Percentiles rank a stretch among this genome's conserved stretches.
phyloP scores from a whole-genome alignment of 1,284 basidiomycete genomes.

The Rhodotorula sp. region DNA sequence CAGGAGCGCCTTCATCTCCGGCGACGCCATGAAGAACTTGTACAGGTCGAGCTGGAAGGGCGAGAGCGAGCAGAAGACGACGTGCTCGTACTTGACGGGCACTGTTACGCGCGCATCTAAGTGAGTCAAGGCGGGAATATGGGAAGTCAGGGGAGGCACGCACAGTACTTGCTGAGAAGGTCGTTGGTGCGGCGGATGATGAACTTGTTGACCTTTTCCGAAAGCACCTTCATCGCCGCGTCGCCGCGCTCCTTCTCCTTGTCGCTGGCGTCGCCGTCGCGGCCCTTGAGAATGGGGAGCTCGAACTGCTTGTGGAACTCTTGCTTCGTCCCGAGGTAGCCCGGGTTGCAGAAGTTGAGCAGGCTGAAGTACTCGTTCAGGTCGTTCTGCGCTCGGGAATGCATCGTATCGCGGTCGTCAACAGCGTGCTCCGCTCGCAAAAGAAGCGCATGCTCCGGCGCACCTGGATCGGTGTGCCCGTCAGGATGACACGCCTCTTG shows the following conservation, averaged over 20 bases:
- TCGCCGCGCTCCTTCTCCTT: conserved; percentile 78
- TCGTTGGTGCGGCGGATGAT: conserved; percentile 98
- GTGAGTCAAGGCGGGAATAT: no score
- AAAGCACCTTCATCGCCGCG: conserved; percentile 89
- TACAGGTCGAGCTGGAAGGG: conserved; percentile 88
- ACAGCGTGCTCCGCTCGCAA: not conserved
- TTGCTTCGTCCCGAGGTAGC: conserved; percentile 85
- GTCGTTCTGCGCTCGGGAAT: conserved; percentile 69
- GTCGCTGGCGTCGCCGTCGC: conserved; percentile 87
- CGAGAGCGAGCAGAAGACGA: conserved; percentile 92
- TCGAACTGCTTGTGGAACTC: conserved; percentile 98
- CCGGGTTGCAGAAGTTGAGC: conserved; percentile 94
- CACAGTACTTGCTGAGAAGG: conserved; percentile 91
- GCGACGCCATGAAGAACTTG: conserved; percentile 88
- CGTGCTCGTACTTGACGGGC: conserved; percentile 98
- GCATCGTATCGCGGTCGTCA: not conserved
- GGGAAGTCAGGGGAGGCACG: conserved; percentile 49
- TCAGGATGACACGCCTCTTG: conserved; percentile 91
- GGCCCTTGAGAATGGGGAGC: conserved; percentile 86
- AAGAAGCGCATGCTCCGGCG: conserved; percentile 5
- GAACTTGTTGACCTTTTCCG: conserved; percentile 88
- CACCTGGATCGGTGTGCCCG: conserved; percentile 89
- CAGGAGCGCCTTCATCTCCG: conserved; percentile 87
- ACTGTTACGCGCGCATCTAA: conserved; percentile 58
- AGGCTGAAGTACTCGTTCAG: conserved; percentile 96